These are phyloP conservation scores for Clathrospora elynae DNA, from an alignment of 2,329 filamentous ascomycete genomes.

Conservation along the genomic window DNA sequence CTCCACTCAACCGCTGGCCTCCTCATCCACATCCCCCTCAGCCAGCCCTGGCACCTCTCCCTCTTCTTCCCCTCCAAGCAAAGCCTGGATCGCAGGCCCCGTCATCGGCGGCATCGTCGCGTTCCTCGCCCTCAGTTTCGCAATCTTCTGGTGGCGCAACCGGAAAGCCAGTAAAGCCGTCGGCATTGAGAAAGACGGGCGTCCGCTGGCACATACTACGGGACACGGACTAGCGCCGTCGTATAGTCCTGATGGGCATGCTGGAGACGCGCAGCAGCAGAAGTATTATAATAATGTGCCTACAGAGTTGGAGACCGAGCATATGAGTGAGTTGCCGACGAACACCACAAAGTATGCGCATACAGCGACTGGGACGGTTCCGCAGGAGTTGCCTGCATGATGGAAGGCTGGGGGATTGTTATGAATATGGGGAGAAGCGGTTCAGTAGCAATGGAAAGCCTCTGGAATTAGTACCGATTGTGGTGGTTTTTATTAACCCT, in stretches of 20 bases:
- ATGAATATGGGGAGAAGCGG: too few species aligned
- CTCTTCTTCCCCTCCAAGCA: slow-evolving; percentile 9
- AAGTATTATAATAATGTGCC: slow-evolving; percentile 8
- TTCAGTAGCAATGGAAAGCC: too few species aligned
- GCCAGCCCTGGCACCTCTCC: slow-evolving; percentile 2
- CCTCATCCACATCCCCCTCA: slow-evolving; percentile 5
- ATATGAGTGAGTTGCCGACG: slow-evolving; percentile 21
- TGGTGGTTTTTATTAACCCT: too few species aligned
- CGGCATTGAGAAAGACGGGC: slow-evolving; percentile 15
- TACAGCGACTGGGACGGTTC: slow-evolving; percentile 1
- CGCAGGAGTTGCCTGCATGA: slow-evolving; percentile 9
- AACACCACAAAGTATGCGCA: slow-evolving; percentile 28
- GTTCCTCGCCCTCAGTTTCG: slow-evolving; percentile 23
- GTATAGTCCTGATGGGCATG: slow-evolving; percentile 3
- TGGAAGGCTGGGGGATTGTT: not conserved
- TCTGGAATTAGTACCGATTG: too few species aligned
- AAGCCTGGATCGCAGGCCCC: slow-evolving; percentile 40
- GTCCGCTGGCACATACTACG: not conserved
- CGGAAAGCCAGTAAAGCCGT: slow-evolving; percentile 4
- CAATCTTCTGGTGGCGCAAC: slow-evolving; percentile 25
- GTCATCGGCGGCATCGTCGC: slow-evolving; percentile 28
- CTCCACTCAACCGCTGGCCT: slow-evolving; percentile 10
- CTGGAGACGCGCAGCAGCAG: slow-evolving; percentile 1
- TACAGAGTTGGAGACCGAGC: slow-evolving; percentile 10
- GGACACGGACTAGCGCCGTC: slow-evolving; percentile 8